These are phyloP conservation scores for Aspergillus ibericus DNA, from an alignment of 2,329 filamentous ascomycete genomes.

Conservation along the genomic window DNA sequence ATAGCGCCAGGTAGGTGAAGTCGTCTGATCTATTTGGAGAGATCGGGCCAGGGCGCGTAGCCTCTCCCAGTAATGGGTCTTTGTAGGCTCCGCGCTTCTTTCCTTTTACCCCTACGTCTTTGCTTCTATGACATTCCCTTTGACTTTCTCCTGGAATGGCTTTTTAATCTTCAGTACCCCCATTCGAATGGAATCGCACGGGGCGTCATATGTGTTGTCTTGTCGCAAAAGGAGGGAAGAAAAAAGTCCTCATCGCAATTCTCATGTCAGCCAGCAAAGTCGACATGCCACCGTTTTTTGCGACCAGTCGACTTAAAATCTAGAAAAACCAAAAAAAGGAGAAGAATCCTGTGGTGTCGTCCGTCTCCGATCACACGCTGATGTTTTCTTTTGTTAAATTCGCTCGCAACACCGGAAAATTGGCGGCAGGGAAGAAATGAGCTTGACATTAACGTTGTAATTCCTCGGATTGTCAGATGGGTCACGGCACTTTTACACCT, in stretches of 20 bases:
- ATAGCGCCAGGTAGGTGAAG: slow-evolving; percentile 43
- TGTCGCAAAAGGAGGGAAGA: slow-evolving; percentile 16
- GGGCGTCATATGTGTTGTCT: slow-evolving; percentile 39
- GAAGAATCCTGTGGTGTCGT: slow-evolving; percentile 29
- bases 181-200: slow-evolving; percentile 33
- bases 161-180: slow-evolving; percentile 20
- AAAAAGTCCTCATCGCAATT: slow-evolving; percentile 37
- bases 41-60: slow-evolving; percentile 19
- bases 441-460: slow-evolving; percentile 45
- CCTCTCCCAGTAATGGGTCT: slow-evolving; percentile 15
- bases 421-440: slow-evolving; percentile 44
- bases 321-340: slow-evolving; percentile 7
- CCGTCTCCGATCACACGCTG: slow-evolving; percentile 38
- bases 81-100: slow-evolving; percentile 20
- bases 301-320: slow-evolving; percentile 32
- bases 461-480: slow-evolving; percentile 46
- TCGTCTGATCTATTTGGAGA: slow-evolving; percentile 21
- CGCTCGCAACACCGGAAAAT: slow-evolving; percentile 40
- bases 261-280: slow-evolving; percentile 37
- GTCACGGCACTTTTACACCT: slow-evolving; percentile 40
- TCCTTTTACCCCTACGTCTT: slow-evolving; percentile 14
- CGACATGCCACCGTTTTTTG: slow-evolving; percentile 34
- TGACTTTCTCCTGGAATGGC: slow-evolving; percentile 37
- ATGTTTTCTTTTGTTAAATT: slow-evolving; percentile 42
- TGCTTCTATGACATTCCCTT: slow-evolving; percentile 25